These are phyloP conservation scores for Geotrichum europaeum DNA, from an alignment of 1,139 yeast species.

Conservation along the genomic window DNA sequence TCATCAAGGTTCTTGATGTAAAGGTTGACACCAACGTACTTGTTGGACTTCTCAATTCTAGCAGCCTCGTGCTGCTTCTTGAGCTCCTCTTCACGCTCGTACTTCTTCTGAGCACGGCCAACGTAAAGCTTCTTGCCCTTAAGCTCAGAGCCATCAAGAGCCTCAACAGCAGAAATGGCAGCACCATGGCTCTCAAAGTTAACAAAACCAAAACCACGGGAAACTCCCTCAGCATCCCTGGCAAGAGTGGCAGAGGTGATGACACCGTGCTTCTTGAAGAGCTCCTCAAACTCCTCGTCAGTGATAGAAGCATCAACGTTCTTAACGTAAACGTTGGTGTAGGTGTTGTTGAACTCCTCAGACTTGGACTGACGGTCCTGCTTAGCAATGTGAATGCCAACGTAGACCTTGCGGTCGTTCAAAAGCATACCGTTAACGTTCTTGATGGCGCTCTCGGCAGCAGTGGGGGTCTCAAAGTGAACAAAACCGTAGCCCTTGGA, in stretches of 20 bases:
- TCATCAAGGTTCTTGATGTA: slow-evolving; percentile 97
- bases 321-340: slow-evolving; percentile 92
- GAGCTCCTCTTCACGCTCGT: slow-evolving; percentile 95
- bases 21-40: slow-evolving; percentile 96
- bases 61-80: slow-evolving; percentile 92
- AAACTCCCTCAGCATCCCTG: slow-evolving; percentile 79
- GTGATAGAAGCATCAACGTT: slow-evolving; percentile 74
- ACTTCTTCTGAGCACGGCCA: slow-evolving; percentile 99
- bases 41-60: slow-evolving; percentile 85
- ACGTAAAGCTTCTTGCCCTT: slow-evolving; percentile 85
- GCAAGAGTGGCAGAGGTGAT: slow-evolving; percentile 83
- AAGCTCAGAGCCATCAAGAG: slow-evolving; percentile 79
- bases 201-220: slow-evolving; percentile 94
- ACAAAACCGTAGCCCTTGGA: slow-evolving; percentile 98
- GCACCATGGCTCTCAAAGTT: slow-evolving; percentile 82
- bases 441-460: slow-evolving; percentile 93
- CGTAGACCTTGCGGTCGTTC: slow-evolving; percentile 94
- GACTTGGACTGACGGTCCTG: slow-evolving; percentile 94
- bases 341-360: slow-evolving; percentile 87
- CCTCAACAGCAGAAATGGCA: slow-evolving; percentile 90
- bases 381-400: slow-evolving; percentile 89
- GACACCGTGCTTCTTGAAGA: slow-evolving; percentile 70
- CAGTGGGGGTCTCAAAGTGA: slow-evolving; percentile 89
- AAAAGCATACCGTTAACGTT: slow-evolving; percentile 98
- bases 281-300: slow-evolving; percentile 59